phyloP scores from a whole-genome alignment of 257 asterid genomes.

The Ajuga chamaepitys region DNA sequence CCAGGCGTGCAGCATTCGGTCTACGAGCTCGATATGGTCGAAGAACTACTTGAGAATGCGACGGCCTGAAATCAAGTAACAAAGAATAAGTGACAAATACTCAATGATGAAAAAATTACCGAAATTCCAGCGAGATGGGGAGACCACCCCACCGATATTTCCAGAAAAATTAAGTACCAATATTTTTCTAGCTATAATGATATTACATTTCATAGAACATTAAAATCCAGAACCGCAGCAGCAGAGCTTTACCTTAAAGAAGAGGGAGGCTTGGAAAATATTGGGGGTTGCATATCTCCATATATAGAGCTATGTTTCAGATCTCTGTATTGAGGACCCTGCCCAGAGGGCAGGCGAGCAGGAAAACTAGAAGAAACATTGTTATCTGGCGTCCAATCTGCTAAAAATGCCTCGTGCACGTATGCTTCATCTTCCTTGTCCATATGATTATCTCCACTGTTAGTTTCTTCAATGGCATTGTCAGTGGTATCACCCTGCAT shows the following conservation, averaged over 20 bases:
- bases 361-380: slow-evolving; percentile 30
- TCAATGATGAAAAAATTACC: too few species aligned
- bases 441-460: slow-evolving; percentile 32
- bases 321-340: slow-evolving; percentile 35
- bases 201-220: slow-evolving; percentile 8
- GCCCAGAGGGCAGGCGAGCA: slow-evolving; percentile 21
- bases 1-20: slow-evolving; percentile 51
- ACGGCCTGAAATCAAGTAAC: slow-evolving; percentile 30
- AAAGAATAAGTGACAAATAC: slow-evolving; percentile 14
- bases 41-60: slow-evolving; percentile 34
- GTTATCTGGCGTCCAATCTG: slow-evolving; percentile 77
- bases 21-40: slow-evolving; percentile 68
- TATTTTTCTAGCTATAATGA: too few species aligned
- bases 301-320: slow-evolving; percentile 23
- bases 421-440: slow-evolving; percentile 81
- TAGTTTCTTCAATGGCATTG: slow-evolving; percentile 42
- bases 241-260: slow-evolving; percentile 36
- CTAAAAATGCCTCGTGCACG: slow-evolving; percentile 95
- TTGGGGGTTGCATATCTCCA: slow-evolving; percentile 29
- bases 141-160: too few species aligned
- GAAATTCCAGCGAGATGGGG: too few species aligned
- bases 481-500: slow-evolving; percentile 60
- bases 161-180: too few species aligned
- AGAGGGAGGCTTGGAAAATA: slow-evolving; percentile 32
- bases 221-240: slow-evolving; percentile 12